phyloP scores from a whole-genome alignment of 257 asterid genomes.

The Solanum megistacrolobum region DNA sequence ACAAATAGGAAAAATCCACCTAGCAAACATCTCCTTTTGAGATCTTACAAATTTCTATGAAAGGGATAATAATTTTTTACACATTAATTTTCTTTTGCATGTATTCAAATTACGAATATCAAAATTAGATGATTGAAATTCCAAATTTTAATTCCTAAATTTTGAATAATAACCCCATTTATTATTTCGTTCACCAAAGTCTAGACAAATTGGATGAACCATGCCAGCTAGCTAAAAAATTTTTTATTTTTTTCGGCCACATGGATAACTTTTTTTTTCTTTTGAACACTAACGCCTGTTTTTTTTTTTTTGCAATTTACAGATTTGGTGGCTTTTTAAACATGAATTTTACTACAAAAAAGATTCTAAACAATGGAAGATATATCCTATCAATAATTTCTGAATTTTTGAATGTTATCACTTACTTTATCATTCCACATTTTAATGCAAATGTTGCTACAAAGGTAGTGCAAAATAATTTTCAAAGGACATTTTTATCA shows the following conservation, averaged over 20 bases:
- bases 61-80: neutral
- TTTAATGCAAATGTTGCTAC: neutral
- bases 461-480: neutral
- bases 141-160: neutral
- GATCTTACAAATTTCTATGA: neutral
- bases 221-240: neutral
- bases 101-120: neutral
- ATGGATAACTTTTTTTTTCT: neutral
- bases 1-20: neutral
- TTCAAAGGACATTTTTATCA: neutral
- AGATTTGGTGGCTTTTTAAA: neutral
- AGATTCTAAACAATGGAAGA: neutral
- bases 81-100: neutral
- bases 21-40: neutral
- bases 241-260: neutral
- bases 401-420: neutral
- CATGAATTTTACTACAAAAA: neutral
- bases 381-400: neutral
- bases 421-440: neutral
- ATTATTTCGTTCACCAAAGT: neutral
- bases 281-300: neutral
- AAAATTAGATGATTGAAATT: neutral
- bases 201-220: neutral
- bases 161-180: neutral
- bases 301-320: neutral